A percentile compares a stretch with the other conserved stretches of the same genome.
phyloP scores from a whole-genome alignment of 768 basidiomycete species.

The Candolleomyces eurysporus region DNA sequence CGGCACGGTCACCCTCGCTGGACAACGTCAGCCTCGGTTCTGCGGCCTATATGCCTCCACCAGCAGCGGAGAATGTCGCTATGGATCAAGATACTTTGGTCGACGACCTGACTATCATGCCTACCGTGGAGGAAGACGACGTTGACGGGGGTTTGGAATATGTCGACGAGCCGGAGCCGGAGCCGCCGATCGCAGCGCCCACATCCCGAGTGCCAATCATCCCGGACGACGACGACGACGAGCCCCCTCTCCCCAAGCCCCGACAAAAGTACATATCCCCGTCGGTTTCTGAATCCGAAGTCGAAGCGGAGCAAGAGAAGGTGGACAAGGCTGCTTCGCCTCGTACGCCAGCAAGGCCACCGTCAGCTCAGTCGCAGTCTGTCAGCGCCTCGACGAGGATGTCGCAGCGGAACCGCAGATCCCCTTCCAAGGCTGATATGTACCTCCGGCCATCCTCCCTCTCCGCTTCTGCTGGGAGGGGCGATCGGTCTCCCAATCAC shows the following conservation, averaged over 20 bases:
- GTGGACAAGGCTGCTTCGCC: neutral
- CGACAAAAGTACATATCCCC: neutral
- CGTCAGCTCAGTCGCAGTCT: no score
- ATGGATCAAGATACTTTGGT: no score
- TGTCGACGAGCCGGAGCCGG: neutral
- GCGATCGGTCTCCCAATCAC: neutral
- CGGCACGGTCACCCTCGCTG: no score
- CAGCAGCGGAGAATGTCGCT: no score
- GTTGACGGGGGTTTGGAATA: neutral
- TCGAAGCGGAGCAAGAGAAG: neutral
- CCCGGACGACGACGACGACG: neutral
- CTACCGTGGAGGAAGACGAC: neutral
- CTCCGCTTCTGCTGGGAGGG: neutral
- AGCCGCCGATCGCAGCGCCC: neutral
- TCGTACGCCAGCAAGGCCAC: no score
- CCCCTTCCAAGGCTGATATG: no score
- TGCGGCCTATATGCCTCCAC: no score
- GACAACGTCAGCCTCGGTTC: no score
- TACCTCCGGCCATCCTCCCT: no score
- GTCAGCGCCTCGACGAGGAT: no score
- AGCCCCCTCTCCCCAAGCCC: neutral
- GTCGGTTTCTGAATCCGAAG: neutral
- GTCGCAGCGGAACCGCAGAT: no score
- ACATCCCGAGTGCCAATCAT: neutral
- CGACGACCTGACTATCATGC: no score